Evolutionary conservation across 768 basidiomycete genomes (phyloP).

Genomic region (Cubamyces sp.): DNA sequence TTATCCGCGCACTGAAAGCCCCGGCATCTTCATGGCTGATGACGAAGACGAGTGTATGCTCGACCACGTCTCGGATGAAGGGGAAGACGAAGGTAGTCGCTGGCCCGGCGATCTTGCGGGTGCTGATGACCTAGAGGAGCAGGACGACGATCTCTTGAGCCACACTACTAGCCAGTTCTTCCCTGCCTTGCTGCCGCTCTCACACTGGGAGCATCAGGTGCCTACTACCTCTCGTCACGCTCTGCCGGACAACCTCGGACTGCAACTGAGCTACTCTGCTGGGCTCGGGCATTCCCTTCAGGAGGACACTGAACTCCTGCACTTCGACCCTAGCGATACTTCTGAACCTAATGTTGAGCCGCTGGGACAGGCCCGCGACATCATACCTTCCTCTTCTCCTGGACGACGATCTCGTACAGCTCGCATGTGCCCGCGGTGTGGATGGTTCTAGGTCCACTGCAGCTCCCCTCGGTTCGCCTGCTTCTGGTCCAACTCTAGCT

Average conservation of each 20-base stretch:
- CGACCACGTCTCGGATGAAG: too few species aligned
- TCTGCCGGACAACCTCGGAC: too few species aligned
- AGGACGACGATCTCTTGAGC: neutral
- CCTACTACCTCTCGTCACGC: too few species aligned
- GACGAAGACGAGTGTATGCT: constrained; percentile 12
- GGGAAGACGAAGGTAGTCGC: constrained; percentile 11
- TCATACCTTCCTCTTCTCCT: constrained; percentile 8
- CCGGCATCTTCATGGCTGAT: constrained; percentile 5
- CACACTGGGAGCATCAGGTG: too few species aligned
- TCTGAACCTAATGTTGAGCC: neutral
- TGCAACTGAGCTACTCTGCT: constrained; percentile 1
- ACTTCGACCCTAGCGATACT: neutral
- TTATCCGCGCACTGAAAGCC: neutral
- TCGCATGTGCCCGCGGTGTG: neutral
- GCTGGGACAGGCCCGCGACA: neutral
- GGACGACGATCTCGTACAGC: constrained; percentile 20
- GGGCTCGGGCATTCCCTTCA: constrained; percentile 1
- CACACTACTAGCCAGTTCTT: too few species aligned
- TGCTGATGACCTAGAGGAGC: neutral
- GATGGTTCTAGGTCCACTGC: constrained; percentile 4
- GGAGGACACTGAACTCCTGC: neutral
- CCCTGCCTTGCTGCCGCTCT: too few species aligned
- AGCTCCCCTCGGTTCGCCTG: neutral
- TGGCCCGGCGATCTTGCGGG: constrained; percentile 4
- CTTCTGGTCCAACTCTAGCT: neutral